Base-by-base conservation (phyloP, 495 filamentous ascomycete genomes). In the Annulohypoxylon maeteangense region DNA sequence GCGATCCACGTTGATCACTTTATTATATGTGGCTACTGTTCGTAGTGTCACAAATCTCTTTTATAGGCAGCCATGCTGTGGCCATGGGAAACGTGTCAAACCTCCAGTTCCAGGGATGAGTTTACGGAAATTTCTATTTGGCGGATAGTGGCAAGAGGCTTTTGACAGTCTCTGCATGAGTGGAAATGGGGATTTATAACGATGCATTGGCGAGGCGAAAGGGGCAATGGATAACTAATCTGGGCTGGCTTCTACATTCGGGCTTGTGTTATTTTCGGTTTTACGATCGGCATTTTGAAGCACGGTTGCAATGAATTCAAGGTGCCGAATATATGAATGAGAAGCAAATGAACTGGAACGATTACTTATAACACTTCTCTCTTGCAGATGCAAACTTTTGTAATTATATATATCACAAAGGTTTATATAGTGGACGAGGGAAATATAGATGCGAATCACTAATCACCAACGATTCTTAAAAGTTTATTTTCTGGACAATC, bases 141-240 rank as follows among this genome's bases (percentile, higher is more conserved):
- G 42, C 25, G 27, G 53, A 18, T 12, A 40, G 36, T 48, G 67
- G 53, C 47, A n/a, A 23, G 40, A 22, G 40, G 7, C 11, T 38
- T 51, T 29, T 23, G 31, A 45, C 11, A 59, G 32, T 54, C 38
- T 51, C 29, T 22, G 16, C 20, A 36, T n/a, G 18, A 36, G 31
- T 27, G 40, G 47, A 57, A 16, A 38, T 29, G 23, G 47, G 22
- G 22, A 59, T 67, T 48, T 45, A 61, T 48, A 70, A 42, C 38
- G 62, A 72, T 72, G 70, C 70, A 72, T 72, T 56, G 56, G 68
- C n/a, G 50, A 42, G 70, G 70, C 70, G 70, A 68, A 72, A 62
- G 7, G 65, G 65, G 38, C 38, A 65, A 50, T 7, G 2, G 54
- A 32, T 16, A 34, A 54, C 27, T 47, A 23, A 34, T 44, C 11